phyloP scores from a whole-genome alignment of 768 basidiomycete genomes.

The Auriscalpium microsporum region DNA sequence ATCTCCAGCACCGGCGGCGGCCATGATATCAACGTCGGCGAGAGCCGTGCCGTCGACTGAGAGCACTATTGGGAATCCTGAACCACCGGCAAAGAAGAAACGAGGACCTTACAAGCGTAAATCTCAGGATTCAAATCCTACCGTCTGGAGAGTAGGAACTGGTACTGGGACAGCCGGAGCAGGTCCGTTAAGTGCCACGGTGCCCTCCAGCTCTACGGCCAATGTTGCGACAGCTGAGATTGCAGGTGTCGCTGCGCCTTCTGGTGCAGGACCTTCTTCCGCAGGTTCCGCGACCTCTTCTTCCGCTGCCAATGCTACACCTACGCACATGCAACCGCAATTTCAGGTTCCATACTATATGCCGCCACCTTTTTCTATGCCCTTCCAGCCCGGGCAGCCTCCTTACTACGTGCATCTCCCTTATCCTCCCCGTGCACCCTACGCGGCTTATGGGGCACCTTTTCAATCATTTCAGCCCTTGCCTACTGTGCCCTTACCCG shows the following conservation, averaged over 20 bases:
- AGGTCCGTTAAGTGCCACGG: not conserved
- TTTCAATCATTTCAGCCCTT: not conserved
- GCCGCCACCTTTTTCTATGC: slow-evolving; percentile 27
- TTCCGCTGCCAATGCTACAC: slow-evolving; percentile 9
- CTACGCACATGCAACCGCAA: slow-evolving; percentile 17
- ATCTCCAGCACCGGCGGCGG: too few relatives aligned
- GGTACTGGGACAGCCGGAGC: too few relatives aligned
- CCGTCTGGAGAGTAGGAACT: not conserved
- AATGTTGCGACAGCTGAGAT: not conserved
- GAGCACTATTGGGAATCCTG: too few relatives aligned
- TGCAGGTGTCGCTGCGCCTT: not conserved
- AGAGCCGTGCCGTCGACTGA: too few relatives aligned
- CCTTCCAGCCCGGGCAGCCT: slow-evolving; percentile 16
- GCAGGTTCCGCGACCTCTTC: not conserved
- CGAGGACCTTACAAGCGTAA: not conserved
- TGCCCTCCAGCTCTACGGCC: slow-evolving; percentile 1
- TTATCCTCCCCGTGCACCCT: slow-evolving; percentile 14
- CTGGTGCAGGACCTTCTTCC: not conserved
- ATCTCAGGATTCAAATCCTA: not conserved
- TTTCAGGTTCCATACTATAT: slow-evolving; percentile 29
- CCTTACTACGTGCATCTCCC: slow-evolving; percentile 16
- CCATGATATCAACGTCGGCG: too few relatives aligned
- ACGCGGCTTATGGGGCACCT: slow-evolving; percentile 2
- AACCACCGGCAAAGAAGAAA: not conserved
- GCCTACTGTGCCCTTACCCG: not conserved